These are phyloP conservation scores for Brassica juncea DNA, from an alignment of 345 rosid genomes.

Conservation along the genomic window DNA sequence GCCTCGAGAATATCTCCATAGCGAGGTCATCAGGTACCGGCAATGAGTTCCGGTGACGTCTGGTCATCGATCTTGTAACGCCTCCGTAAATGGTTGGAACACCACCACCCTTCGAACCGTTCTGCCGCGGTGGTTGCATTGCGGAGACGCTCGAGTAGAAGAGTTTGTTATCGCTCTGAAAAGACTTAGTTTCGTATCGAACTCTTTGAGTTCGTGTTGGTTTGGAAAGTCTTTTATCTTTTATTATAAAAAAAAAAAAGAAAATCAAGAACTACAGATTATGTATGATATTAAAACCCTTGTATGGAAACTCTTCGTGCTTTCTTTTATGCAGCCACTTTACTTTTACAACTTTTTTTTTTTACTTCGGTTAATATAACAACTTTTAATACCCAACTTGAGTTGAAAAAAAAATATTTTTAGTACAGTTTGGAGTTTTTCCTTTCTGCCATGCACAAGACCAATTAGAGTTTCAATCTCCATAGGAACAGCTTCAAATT, in stretches of 20 bases:
- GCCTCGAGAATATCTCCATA: neutral
- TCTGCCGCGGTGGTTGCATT: neutral
- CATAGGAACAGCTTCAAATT: constrained; percentile 4
- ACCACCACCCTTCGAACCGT: neutral
- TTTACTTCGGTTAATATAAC: neutral
- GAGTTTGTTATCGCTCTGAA: neutral
- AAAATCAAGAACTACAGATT: neutral
- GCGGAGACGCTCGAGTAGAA: neutral
- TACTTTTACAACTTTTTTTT: neutral
- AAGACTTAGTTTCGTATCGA: neutral
- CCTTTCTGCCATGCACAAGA: constrained; percentile 11
- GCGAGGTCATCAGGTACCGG: neutral
- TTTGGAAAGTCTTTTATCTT: neutral
- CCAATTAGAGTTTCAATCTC: constrained; percentile 10
- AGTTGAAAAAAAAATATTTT: neutral
- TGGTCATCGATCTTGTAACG: neutral
- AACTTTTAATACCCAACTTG: neutral
- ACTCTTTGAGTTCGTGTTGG: neutral
- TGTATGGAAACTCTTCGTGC: neutral
- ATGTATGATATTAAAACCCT: neutral
- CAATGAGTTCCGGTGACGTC: neutral
- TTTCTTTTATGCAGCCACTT: neutral
- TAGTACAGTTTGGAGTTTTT: neutral
- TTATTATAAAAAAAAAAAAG: neutral
- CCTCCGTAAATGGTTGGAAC: neutral